phyloP scores from a whole-genome alignment of 306 rosid species.

The Albizia julibrissin region DNA sequence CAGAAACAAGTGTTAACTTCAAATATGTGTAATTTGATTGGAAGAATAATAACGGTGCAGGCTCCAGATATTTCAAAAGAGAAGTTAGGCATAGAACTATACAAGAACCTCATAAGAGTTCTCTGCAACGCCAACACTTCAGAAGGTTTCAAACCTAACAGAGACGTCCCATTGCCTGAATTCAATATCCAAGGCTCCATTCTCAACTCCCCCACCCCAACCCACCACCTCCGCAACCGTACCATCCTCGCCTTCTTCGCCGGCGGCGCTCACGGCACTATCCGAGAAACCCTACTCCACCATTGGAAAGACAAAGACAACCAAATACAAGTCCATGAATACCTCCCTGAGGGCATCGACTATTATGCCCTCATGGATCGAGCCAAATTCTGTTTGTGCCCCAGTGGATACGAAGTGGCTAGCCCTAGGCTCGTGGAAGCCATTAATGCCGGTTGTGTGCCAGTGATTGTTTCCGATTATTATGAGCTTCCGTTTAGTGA shows the following conservation, averaged over 20 bases:
- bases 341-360: constrained; percentile 42
- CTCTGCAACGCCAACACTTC: constrained; percentile 75
- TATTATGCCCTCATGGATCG: constrained; percentile 46
- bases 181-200: constrained; percentile 40
- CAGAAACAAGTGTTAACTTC: background rate
- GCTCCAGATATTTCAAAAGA: constrained; percentile 64
- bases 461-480: constrained; percentile 61
- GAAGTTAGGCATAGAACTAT: constrained; percentile 37
- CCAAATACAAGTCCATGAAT: constrained; percentile 59
- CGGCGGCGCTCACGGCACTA: constrained; percentile 66
- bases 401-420: constrained; percentile 86
- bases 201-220: constrained; percentile 29
- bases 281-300: constrained; percentile 42
- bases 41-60: constrained; percentile 29
- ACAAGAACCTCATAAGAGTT: constrained; percentile 55
- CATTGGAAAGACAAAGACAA: constrained; percentile 70
- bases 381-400: constrained; percentile 74
- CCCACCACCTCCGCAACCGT: constrained; percentile 31
- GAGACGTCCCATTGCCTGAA: constrained; percentile 69
- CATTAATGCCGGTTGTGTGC: constrained; percentile 63
- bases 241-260: constrained; percentile 71
- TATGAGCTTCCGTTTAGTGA: constrained; percentile 64
- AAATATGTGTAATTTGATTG: background rate
- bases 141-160: constrained; percentile 57
- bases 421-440: constrained; percentile 76